phyloP scores from a whole-genome alignment of 129 eudicot genomes.

The Erigeron canadensis region DNA sequence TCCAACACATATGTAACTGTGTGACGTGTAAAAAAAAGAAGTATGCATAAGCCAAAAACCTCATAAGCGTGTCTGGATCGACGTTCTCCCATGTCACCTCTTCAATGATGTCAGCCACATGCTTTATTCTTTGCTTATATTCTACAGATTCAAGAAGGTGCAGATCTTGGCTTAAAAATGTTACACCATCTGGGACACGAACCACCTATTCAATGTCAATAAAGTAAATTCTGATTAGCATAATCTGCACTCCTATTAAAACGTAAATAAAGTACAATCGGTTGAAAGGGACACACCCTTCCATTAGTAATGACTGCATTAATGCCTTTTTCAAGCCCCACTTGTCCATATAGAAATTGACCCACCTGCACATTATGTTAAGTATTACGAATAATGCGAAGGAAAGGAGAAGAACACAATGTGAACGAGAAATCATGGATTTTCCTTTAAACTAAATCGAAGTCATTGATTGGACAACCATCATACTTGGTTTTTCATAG shows the following conservation, averaged over 20 bases:
- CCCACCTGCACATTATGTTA: conserved; percentile 59
- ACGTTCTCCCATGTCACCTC: conserved; percentile 73
- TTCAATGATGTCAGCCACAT: conserved; percentile 68
- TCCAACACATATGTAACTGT: not conserved
- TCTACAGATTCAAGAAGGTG: conserved; percentile 84
- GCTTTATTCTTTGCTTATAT: conserved; percentile 84
- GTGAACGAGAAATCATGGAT: not conserved
- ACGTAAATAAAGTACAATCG: not conserved
- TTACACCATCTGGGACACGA: conserved; percentile 43
- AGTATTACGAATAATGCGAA: conserved; percentile 19
- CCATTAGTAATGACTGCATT: conserved; percentile 96
- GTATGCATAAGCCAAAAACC: conserved; percentile 40
- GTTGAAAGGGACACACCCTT: conserved; percentile 55
- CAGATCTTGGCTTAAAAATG: conserved; percentile 85
- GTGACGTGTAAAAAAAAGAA: not conserved
- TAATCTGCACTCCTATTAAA: conserved; percentile 2
- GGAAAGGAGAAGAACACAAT: not conserved
- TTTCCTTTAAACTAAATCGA: not conserved
- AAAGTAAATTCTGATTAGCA: conserved; percentile 6
- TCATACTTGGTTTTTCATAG: not conserved
- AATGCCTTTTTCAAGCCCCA: conserved; percentile 52
- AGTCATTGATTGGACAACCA: not conserved
- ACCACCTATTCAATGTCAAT: conserved; percentile 52
- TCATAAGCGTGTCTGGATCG: conserved; percentile 84
- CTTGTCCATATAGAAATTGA: conserved; percentile 52